Evolutionary conservation across 441 rosid genomes (phyloP).

Genomic region (Melastoma candidum): DNA sequence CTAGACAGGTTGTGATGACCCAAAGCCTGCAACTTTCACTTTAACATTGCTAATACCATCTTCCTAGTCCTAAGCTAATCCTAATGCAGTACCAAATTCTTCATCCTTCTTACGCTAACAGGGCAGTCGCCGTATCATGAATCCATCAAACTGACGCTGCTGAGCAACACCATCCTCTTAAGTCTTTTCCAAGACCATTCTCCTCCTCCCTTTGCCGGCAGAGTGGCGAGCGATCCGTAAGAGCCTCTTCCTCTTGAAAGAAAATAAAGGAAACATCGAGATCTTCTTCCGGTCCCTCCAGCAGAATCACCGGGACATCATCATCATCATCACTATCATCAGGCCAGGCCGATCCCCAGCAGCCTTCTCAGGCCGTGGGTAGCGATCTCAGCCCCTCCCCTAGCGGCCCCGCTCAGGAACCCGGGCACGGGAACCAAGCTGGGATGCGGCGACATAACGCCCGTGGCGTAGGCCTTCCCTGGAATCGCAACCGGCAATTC

Average conservation of each 20-base stretch:
- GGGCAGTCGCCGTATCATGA: too few relatives aligned
- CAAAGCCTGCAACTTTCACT: too few relatives aligned
- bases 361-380: slow-evolving; percentile 17
- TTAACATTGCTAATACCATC: too few relatives aligned
- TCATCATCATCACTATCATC: slow-evolving; percentile 1
- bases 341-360: slow-evolving; percentile 13
- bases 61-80: too few relatives aligned
- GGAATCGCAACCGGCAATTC: slow-evolving; percentile 19
- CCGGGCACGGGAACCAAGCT: slow-evolving; percentile 50
- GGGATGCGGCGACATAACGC: slow-evolving; percentile 45
- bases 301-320: background rate
- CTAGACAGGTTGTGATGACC: too few relatives aligned
- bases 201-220: background rate
- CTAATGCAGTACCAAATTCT: too few relatives aligned
- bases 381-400: background rate
- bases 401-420: slow-evolving; percentile 28
- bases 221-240: slow-evolving; percentile 3
- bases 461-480: slow-evolving; percentile 28
- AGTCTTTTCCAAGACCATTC: too few relatives aligned
- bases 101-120: too few relatives aligned
- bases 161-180: too few relatives aligned
- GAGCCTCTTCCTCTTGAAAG: slow-evolving; percentile 24
- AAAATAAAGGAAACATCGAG: slow-evolving; percentile 21
- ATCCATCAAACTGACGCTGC: too few relatives aligned
- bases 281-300: slow-evolving; percentile 4